Evolutionary conservation across 345 rosid species (phyloP), one percentile per base, ranked within the genome.

Genomic region (Hypericum androsaemum): DNA sequence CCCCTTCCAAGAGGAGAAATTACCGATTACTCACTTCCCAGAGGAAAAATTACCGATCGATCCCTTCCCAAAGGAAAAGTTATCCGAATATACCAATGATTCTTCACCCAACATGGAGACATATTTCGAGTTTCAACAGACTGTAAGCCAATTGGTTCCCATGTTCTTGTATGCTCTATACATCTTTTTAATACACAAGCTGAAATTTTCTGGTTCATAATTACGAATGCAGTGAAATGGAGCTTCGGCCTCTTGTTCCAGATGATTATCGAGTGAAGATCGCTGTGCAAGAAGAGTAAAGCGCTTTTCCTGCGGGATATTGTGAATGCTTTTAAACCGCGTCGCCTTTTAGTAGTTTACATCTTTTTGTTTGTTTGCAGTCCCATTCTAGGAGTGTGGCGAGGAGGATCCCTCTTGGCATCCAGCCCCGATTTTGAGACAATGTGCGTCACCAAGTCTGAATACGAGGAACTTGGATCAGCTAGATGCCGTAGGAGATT

Each of bases 201-300:
- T 43, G 12, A 48, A 41, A 14, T 37, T 16, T 22, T 22, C 32
- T 12, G n/a, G 5, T 15, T 41, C 5, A 50, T 49, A 12, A 53
- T 44, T 22, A 14, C 46, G 62, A 52, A 50, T 68, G 73, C 80
- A 86, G 95, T 49, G 77, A 87, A 75, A 59, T 58, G 76, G 98
- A 90, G 75, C 89, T 90, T 59, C 74, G 98, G 60, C 98, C 98
- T 67, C 89, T 84, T 57, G 88, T 90, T 45, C 95, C 98, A n/a
- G 89, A 82, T 57, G 59, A 72, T 65, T 84, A 79, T 63, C 76
- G 64, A 74, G 81, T 90, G 69, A 79, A 82, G 77, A 84, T 90
- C 68, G 73, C 81, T 57, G 69, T 77, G 46, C 98, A 84, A 68
- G 82, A 82, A 68, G 96, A 90, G 98, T 87, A 81, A 75, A 50